Percentiles rank a stretch among this genome's conserved stretches.
Conservation (phyloP, 2,329 filamentous ascomycete genomes). For the Septoria linicola region DNA sequence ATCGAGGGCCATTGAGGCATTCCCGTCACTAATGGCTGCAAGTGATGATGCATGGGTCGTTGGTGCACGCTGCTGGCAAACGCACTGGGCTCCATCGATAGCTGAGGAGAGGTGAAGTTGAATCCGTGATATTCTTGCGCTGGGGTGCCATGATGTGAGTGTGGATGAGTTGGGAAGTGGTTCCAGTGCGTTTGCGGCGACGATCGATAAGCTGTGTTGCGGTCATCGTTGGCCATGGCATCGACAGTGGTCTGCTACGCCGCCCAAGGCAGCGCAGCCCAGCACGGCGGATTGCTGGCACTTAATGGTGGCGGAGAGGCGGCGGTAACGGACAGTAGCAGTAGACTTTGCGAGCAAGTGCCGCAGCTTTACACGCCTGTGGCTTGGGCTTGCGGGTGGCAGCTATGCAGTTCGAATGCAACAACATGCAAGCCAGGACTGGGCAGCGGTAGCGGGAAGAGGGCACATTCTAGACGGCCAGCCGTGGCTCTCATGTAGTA, state of each 20-base stretch:
- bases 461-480: conserved; percentile 1
- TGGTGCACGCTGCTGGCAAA: conserved; percentile 58
- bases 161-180: conserved; percentile 41
- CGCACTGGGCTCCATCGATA: conserved; percentile 56
- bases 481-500: conserved; percentile 8
- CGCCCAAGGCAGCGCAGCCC: conserved; percentile 12
- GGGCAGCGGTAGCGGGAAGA: conserved; percentile 12
- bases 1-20: conserved; percentile 82
- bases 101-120: conserved; percentile 62
- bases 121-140: conserved; percentile 67
- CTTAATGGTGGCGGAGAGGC: conserved; percentile 1
- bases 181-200: conserved; percentile 33
- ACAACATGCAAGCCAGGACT: conserved; percentile 12
- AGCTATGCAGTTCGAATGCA: conserved; percentile 11
- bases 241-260: conserved; percentile 14
- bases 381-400: conserved; percentile 31
- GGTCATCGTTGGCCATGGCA: conserved; percentile 37
- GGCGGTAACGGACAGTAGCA: conserved; percentile 7
- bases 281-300: background rate
- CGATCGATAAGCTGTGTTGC: conserved; percentile 30
- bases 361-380: conserved; percentile 27
- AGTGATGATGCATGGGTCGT: conserved; percentile 53
- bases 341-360: conserved; percentile 17
- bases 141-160: conserved; percentile 66
- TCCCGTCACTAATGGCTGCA: conserved; percentile 63